Base-by-base conservation (phyloP, 1,139 yeast genomes). In the Pichia sp. region DNA sequence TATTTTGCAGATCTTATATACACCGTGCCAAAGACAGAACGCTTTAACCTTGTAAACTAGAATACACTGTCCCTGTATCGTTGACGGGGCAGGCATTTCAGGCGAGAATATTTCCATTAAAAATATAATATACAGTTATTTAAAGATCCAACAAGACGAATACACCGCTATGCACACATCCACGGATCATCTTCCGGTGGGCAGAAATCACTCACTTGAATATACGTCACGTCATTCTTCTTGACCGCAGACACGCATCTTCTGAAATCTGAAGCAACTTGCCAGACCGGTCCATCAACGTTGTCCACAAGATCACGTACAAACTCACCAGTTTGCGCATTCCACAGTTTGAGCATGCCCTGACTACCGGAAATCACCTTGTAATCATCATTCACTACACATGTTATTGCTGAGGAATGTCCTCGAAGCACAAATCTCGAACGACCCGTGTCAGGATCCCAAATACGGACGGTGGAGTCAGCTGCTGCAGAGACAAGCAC, bases 401-500 rank as follows among this genome's bases (percentile, higher is more conserved):
- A 90, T 0, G 97, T 88, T 43, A 92, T 90, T 0, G 97, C 95
- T 26, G 87, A 81, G 40, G 78, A 75, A 59, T 90, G 96, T 28
- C 95, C 95, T 52, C 85, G 81, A 36, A 92, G 73, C 47, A 84
- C 82, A 60, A 81, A 79, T 49, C 73, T 66, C 47, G 80, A 73
- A 37, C 76, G 75, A 28, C 95, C 95, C 5, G 79, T 76, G 32
- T 76, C 77, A 1, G 97, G 94, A 59, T 92, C 84, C 98, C 98
- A 92, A 3, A 92, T 83, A 42, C 97, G 72, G 39, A 92, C 71
- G 0, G 97, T 82, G 1, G 95, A 79, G 61, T 92, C 98, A 0
- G 97, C 97, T 1, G 97, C 97, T 0, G 97, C 98, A 36, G 95
- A 84, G 2, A 92, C 95, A n/a, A 92, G 70, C 38, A 79, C 80